Conservation (phyloP, 2,329 filamentous ascomycete species). For the Talaromyces sp. region DNA sequence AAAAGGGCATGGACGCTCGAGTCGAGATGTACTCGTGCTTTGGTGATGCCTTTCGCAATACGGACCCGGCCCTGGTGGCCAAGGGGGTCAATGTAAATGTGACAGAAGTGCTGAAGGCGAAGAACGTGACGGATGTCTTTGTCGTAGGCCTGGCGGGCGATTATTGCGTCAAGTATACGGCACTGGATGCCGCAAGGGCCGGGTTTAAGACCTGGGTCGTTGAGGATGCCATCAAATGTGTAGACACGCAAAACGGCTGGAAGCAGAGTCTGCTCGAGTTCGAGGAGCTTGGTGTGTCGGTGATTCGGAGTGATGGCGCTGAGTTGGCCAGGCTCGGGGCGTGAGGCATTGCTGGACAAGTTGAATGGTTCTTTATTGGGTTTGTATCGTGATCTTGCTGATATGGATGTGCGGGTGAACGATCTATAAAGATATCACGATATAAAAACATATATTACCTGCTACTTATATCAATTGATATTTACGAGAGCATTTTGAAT, state of each 20-base stretch:
- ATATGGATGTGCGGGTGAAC: not conserved
- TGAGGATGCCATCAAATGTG: slow-evolving; percentile 70
- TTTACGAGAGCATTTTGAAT: not conserved
- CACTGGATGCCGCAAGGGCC: slow-evolving; percentile 67
- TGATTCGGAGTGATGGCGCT: slow-evolving; percentile 55
- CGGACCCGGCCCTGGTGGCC: slow-evolving; percentile 26
- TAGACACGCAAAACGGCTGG: slow-evolving; percentile 58
- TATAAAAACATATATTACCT: not conserved
- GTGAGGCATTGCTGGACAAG: not conserved
- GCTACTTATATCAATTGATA: not conserved
- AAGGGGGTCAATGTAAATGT: slow-evolving; percentile 54
- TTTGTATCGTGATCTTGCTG: not conserved
- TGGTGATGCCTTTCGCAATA: slow-evolving; percentile 65
- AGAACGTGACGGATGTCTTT: slow-evolving; percentile 70
- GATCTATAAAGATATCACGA: not conserved
- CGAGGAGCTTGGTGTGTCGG: slow-evolving; percentile 52
- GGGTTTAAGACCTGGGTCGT: slow-evolving; percentile 76
- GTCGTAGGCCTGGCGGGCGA: slow-evolving; percentile 82
- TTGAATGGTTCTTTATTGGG: not conserved
- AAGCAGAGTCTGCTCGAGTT: slow-evolving; percentile 51
- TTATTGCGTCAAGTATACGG: slow-evolving; percentile 81
- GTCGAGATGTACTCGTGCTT: slow-evolving; percentile 97
- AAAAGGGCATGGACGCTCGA: slow-evolving; percentile 69
- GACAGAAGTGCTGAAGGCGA: slow-evolving; percentile 50
- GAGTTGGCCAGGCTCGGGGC: slow-evolving; percentile 50